Evolutionary conservation across 345 rosid genomes (phyloP).

Genomic region (Hypericum perforatum): DNA sequence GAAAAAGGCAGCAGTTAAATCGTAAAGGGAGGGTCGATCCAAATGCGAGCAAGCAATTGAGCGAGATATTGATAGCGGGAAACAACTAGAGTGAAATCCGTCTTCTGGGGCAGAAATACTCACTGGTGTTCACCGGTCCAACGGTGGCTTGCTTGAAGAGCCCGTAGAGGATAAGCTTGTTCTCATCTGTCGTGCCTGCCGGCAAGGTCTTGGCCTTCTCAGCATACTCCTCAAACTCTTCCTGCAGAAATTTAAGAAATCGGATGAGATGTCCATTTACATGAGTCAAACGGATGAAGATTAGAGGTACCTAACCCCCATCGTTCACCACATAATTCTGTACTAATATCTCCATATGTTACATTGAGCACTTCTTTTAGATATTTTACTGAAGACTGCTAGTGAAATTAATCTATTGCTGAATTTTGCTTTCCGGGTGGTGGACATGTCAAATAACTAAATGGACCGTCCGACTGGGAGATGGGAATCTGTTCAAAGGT

Average conservation of each 20-base stretch:
- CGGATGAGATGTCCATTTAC: background rate
- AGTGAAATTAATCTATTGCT: too few relatives aligned
- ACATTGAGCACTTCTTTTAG: too few relatives aligned
- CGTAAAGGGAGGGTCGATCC: background rate
- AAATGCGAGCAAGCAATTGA: background rate
- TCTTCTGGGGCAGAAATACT: constrained; percentile 9
- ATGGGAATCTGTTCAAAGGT: too few relatives aligned
- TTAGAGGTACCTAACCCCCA: too few relatives aligned
- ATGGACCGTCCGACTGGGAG: too few relatives aligned
- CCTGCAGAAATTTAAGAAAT: constrained; percentile 27
- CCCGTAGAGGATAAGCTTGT: constrained; percentile 68
- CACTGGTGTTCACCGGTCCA: constrained; percentile 74
- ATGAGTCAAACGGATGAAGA: too few relatives aligned
- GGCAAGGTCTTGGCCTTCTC: constrained; percentile 59
- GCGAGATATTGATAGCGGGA: background rate
- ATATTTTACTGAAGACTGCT: too few relatives aligned
- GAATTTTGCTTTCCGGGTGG: too few relatives aligned
- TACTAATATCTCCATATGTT: too few relatives aligned
- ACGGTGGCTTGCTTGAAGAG: constrained; percentile 74
- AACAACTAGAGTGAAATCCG: background rate
- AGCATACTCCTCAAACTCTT: constrained; percentile 63
- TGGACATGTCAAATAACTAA: too few relatives aligned
- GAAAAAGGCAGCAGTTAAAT: background rate
- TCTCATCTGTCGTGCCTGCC: constrained; percentile 44
- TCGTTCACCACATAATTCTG: too few relatives aligned